phyloP scores from a whole-genome alignment of 106 monocot genomes.

The Triglochin maritima region DNA sequence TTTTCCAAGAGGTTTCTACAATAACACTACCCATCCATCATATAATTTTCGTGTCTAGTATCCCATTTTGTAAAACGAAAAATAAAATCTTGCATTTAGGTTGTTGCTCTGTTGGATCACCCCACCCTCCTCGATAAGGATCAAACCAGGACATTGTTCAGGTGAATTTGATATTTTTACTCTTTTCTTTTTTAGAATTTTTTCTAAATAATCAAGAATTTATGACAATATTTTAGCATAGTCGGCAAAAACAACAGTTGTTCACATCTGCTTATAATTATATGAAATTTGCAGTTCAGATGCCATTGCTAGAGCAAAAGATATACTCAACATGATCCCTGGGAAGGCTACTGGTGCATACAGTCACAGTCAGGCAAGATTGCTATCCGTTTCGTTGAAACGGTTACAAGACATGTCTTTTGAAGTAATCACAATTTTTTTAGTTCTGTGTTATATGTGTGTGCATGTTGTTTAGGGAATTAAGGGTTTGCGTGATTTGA shows the following conservation, averaged over 20 bases:
- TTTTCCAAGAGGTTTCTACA: constrained; percentile 67
- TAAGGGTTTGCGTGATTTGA: constrained; percentile 74
- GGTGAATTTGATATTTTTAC: constrained; percentile 16
- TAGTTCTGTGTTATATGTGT: background rate
- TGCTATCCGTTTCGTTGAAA: background rate
- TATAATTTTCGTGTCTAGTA: background rate
- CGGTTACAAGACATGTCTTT: too few relatives aligned
- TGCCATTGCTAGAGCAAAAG: constrained; percentile 67
- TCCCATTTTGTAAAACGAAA: background rate
- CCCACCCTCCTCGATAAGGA: constrained; percentile 58
- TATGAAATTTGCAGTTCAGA: constrained; percentile 41
- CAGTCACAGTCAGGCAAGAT: constrained; percentile 83
- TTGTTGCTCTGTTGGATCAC: constrained; percentile 77
- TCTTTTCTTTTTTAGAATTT: background rate
- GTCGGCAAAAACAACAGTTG: background rate
- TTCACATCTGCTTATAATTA: background rate
- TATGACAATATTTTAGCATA: too few relatives aligned
- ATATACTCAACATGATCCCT: constrained; percentile 69
- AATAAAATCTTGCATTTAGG: constrained; percentile 29
- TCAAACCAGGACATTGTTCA: constrained; percentile 79
- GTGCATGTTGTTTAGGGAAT: constrained; percentile 36
- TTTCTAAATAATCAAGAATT: too few relatives aligned
- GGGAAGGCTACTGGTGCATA: constrained; percentile 91
- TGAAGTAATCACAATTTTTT: too few relatives aligned
- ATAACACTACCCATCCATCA: background rate